Evolutionary conservation across 106 monocot species (phyloP).

Genomic region (Allium fistulosum): DNA sequence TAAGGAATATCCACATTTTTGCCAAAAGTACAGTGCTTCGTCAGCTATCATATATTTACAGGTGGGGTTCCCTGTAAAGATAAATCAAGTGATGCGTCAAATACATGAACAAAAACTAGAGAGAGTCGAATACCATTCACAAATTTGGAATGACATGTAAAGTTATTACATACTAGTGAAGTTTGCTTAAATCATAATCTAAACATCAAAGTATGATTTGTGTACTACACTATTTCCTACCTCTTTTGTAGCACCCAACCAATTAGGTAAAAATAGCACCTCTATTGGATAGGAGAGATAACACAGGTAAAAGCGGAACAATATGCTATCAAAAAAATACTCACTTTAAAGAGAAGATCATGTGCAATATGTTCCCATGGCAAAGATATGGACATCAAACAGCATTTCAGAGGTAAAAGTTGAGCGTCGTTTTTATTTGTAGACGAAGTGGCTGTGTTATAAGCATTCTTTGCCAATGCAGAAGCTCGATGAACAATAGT

Average conservation of each 20-base stretch:
- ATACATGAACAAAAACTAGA: background rate
- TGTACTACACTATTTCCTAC: no score
- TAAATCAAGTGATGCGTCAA: background rate
- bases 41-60: background rate
- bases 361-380: slow-evolving; percentile 92
- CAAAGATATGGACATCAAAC: slow-evolving; percentile 90
- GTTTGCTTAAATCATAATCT: background rate
- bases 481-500: slow-evolving; percentile 69
- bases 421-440: slow-evolving; percentile 26
- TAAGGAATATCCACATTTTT: no score
- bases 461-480: slow-evolving; percentile 73
- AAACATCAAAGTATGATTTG: no score
- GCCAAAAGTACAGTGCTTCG: no score
- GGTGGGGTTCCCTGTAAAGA: background rate
- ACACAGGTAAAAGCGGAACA: no score
- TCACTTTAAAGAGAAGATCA: slow-evolving; percentile 76
- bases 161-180: background rate
- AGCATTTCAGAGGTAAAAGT: slow-evolving; percentile 77
- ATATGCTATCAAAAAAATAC: background rate
- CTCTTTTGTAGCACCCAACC: no score
- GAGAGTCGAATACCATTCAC: background rate
- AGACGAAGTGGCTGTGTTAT: slow-evolving; percentile 50
- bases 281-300: no score
- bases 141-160: background rate
- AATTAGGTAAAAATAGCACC: no score